Evolutionary conservation across 2,329 filamentous ascomycete genomes (phyloP).

Genomic region (Xylaria sp.): DNA sequence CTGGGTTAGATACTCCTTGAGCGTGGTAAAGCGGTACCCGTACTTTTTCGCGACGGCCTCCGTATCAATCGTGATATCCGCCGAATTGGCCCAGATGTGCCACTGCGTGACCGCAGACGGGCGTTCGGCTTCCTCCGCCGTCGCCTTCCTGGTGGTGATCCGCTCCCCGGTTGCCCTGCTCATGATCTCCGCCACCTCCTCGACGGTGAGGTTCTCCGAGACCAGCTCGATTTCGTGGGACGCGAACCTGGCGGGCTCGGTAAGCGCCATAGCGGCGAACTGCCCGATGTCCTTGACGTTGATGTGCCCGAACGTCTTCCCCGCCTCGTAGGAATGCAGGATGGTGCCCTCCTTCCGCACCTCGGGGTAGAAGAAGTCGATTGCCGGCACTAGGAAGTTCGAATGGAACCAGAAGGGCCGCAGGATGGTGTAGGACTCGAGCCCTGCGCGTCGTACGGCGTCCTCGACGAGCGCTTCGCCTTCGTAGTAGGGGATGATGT

Average conservation of each 20-base stretch:
- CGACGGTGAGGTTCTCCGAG: conserved; percentile 35
- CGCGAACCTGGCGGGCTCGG: conserved; percentile 37
- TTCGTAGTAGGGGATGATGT: neutral
- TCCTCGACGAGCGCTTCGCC: neutral
- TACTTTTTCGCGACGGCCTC: neutral
- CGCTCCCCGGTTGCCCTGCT: conserved; percentile 38
- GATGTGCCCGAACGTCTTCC: conserved; percentile 34
- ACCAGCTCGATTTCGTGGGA: conserved; percentile 41
- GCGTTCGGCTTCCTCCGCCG: neutral
- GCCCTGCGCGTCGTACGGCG: conserved; percentile 29
- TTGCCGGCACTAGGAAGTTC: conserved; percentile 35
- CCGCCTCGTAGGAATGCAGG: conserved; percentile 31
- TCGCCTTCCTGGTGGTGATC: conserved; percentile 23
- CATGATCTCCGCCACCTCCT: conserved; percentile 40
- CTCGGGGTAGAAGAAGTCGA: conserved; percentile 36
- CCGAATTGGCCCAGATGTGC: neutral
- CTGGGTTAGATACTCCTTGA: neutral
- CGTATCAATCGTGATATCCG: neutral
- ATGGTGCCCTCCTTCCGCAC: conserved; percentile 38
- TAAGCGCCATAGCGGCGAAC: conserved; percentile 42
- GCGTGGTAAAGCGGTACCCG: neutral
- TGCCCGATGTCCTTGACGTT: conserved; percentile 41
- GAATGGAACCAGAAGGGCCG: conserved; percentile 39
- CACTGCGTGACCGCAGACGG: neutral
- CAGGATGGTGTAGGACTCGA: conserved; percentile 41